These are phyloP conservation scores for Metarhizium brunneum DNA, from an alignment of 2,329 filamentous ascomycete species.

Conservation along the genomic window DNA sequence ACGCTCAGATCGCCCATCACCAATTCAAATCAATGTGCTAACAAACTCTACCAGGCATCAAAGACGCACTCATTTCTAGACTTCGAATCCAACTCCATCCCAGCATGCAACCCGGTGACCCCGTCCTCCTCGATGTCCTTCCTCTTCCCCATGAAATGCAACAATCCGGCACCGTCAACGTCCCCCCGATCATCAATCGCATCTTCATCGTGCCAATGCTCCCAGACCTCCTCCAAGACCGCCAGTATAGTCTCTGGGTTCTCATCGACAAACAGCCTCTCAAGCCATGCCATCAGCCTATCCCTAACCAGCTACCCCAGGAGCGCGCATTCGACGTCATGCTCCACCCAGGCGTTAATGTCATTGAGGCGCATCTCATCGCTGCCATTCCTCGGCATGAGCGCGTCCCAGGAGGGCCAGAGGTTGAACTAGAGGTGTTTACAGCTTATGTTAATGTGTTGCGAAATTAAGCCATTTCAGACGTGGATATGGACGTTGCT, in stretches of 20 bases:
- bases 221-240: constrained; percentile 50
- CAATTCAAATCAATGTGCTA: constrained; percentile 7
- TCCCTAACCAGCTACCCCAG: constrained; percentile 45
- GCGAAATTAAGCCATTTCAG: constrained; percentile 16
- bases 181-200: constrained; percentile 58
- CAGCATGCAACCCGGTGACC: constrained; percentile 49
- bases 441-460: constrained; percentile 66
- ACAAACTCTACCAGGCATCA: constrained; percentile 28
- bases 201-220: constrained; percentile 63
- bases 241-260: constrained; percentile 71
- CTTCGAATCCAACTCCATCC: constrained; percentile 62
- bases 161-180: constrained; percentile 62
- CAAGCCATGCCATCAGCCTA: constrained; percentile 34
- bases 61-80: constrained; percentile 58
- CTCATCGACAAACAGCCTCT: constrained; percentile 58
- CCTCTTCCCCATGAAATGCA: constrained; percentile 58
- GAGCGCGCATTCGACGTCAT: constrained; percentile 68
- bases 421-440: constrained; percentile 69
- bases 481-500: not conserved
- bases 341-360: constrained; percentile 64
- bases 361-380: constrained; percentile 69
- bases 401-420: constrained; percentile 46
- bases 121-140: constrained; percentile 53
- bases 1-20: not conserved
- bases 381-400: constrained; percentile 56